A percentile compares a stretch with the other conserved stretches of the same genome.
Evolutionary conservation across 768 basidiomycete species (phyloP).

Genomic region (Dioszegia aurantiaca): DNA sequence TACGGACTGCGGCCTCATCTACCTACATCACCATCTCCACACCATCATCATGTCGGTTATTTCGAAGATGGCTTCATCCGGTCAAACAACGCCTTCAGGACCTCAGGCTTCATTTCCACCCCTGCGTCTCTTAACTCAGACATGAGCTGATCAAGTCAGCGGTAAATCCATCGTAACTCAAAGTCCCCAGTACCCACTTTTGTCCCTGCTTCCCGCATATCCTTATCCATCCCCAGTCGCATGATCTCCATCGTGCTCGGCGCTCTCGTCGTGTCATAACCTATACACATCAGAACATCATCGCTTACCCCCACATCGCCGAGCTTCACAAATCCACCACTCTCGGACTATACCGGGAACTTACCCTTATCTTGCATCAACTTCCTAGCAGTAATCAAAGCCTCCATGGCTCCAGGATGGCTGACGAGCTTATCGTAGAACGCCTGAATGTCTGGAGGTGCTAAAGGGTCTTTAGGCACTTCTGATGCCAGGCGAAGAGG

Average conservation of each 20-base stretch:
- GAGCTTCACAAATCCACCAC: not conserved
- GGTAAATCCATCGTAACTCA: not conserved
- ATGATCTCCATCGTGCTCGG: slow-evolving; percentile 41
- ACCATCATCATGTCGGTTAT: not conserved
- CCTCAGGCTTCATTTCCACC: slow-evolving; percentile 35
- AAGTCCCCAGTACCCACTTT: slow-evolving; percentile 26
- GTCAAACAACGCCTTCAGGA: slow-evolving; percentile 10
- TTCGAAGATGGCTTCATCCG: slow-evolving; percentile 7
- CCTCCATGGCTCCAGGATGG: slow-evolving; percentile 38
- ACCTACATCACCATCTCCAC: not conserved
- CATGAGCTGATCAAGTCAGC: slow-evolving; percentile 26
- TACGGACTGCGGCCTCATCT: not conserved
- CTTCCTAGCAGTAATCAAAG: slow-evolving; percentile 34
- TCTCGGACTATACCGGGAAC: slow-evolving; percentile 7
- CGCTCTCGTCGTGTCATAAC: slow-evolving; percentile 36
- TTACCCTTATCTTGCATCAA: slow-evolving; percentile 42
- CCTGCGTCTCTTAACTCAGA: slow-evolving; percentile 40
- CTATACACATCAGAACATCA: slow-evolving; percentile 22
- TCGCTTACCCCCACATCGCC: too few relatives aligned
- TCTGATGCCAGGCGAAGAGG: slow-evolving; percentile 24
- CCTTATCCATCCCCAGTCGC: slow-evolving; percentile 40
- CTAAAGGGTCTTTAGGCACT: slow-evolving; percentile 28
- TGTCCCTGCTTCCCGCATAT: slow-evolving; percentile 35
- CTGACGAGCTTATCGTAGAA: slow-evolving; percentile 37
- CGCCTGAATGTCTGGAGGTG: slow-evolving; percentile 28